Base-by-base conservation (phyloP, 306 rosid species). In the Vachellia collinsii region DNA sequence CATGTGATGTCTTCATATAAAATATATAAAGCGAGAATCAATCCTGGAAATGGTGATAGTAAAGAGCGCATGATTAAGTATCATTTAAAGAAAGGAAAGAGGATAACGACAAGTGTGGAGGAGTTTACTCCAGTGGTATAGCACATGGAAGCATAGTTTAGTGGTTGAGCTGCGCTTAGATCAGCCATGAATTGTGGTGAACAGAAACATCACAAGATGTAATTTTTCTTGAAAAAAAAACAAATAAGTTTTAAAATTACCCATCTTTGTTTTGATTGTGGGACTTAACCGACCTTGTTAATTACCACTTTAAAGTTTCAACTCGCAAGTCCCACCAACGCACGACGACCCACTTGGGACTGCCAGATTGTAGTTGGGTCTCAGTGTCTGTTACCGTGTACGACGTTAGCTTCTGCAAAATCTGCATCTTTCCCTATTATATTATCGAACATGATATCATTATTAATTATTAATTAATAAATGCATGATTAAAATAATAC, bases 161-260 rank as follows among this genome's bases (percentile, higher is more conserved):
- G 90, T 83, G 88, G 93, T 82, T 90, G 91, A 90, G 83, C 86
- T 76, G 78, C 58, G 86, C 84, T 75, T 87, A 74, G 87, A 87
- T 87, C 77, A 83, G 65, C 79, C 85, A 82, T 77, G 77, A 80
- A 50, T 80, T 77, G 82, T 84, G 87, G 76, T 64, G 23, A 77
- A 84, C 79, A 77, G 74, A 75, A 12, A 34, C 41, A 63, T 4
- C 59, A 70, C 48, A 71, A 77, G 72, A 3, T 9, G 53, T 19
- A 51, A 11, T 69, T 76, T 62, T 22, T 39, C 1, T 1, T 5
- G 1, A 53, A 16, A 16, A 63, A 34, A 61, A 69, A 71, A 41
- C 47, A 34, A 14, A 36, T n/a, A 13, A 29, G 34, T 29, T 29
- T 29, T 70, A 22, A 22, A 59, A 22, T 46, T 29, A n/a, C 37